Conservation (phyloP, 768 basidiomycete genomes). For the Amanita rubescens region DNA sequence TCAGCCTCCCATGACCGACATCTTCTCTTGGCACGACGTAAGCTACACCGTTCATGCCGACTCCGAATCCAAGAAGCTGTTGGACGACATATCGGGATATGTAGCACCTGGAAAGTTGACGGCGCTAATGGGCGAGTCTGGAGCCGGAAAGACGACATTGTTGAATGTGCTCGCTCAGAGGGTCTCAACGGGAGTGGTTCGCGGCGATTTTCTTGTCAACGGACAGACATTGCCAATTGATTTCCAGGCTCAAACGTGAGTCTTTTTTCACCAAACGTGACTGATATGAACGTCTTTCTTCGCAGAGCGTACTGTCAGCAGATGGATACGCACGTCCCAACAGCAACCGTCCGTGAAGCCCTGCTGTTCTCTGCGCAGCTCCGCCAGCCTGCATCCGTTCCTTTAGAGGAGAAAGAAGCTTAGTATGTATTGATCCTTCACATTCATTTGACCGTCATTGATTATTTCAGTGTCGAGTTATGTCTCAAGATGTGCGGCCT, state of each 20-base stretch:
- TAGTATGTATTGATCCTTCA: conserved; percentile 43
- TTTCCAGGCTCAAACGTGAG: conserved; percentile 53
- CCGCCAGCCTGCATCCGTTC: conserved; percentile 62
- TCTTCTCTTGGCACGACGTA: conserved; percentile 78
- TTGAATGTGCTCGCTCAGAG: conserved; percentile 51
- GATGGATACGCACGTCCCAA: conserved; percentile 70
- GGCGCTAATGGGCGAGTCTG: conserved; percentile 63
- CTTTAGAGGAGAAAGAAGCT: conserved; percentile 65
- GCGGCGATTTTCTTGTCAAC: conserved; percentile 49
- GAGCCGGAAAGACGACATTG: conserved; percentile 52
- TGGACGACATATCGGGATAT: conserved; percentile 73
- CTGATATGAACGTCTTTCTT: background rate
- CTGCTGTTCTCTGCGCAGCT: conserved; percentile 72
- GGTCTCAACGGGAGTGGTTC: conserved; percentile 37
- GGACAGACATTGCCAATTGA: conserved; percentile 44
- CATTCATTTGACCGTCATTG: conserved; percentile 7
- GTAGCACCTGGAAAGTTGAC: conserved; percentile 81
- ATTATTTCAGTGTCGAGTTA: conserved; percentile 28
- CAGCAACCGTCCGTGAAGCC: conserved; percentile 75
- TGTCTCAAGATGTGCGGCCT: conserved; percentile 63
- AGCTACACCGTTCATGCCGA: conserved; percentile 56
- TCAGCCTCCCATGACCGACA: conserved; percentile 40
- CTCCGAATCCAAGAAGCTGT: conserved; percentile 39
- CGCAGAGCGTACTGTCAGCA: conserved; percentile 73
- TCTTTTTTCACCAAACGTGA: no score